Base-by-base conservation (phyloP, 164 flowering plant genomes). In the Annona squamosa region DNA sequence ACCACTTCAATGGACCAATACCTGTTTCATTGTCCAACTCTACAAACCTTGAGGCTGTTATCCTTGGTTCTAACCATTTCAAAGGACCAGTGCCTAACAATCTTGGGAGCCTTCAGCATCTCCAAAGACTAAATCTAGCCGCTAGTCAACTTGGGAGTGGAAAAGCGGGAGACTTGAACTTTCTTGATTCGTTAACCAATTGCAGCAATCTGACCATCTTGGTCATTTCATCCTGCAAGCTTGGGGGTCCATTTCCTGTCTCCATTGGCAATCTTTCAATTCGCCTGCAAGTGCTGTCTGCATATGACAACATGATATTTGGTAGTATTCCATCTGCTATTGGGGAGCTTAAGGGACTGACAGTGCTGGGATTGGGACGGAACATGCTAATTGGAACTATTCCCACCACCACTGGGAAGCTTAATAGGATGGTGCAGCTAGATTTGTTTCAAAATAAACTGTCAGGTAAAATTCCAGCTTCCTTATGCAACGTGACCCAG, bases 1-100 rank as follows among this genome's bases (percentile, higher is more conserved):
- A 87, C 43, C 52, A 75, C 3, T 77, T 87, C 71, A 81, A 85
- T 1, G 89, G 91, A 2, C 12, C 37, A 5, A 80, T 88, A 67
- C 89, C 91, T 2, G 77, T 69, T 43, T 85, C 88, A 13, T 72
- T 88, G 76, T 73, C 68, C 70, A 88, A 86, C 56, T 74, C 80
- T 63, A 78, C 89, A 3, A 79, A 76, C 26, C 77, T 87, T 2
- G 2, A 7, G 18, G 42, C 69, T 75, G 73, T 73, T 10, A 75
- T 80, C 12, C 68, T 85, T 4, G 84, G 73, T 0, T 59, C 0
- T 72, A 87, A 85, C 13, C 37, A 13, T 43, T 70, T 84, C 10
- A 63, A 46, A 0, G 79, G 80, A 71, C 3, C 71, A 0, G n/a
- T 69, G n/a, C 71, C 71, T 9, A 19, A 7, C 44, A 69, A 69